phyloP scores from a whole-genome alignment of 768 basidiomycete genomes.

The Russula olivacea region DNA sequence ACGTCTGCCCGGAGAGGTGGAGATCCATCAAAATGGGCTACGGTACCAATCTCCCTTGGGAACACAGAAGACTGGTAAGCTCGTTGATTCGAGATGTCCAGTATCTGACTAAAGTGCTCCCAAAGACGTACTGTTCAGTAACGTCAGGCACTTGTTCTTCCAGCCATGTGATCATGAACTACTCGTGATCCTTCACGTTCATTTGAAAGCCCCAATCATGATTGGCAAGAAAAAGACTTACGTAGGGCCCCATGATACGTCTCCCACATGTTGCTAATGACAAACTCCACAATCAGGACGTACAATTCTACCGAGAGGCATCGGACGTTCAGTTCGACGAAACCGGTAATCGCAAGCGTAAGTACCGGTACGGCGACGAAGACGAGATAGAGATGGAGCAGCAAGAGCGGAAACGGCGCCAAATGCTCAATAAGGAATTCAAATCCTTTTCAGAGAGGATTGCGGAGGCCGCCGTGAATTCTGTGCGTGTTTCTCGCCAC shows the following conservation, averaged over 20 bases:
- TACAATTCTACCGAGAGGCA: constrained; percentile 98
- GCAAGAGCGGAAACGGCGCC: constrained; percentile 86
- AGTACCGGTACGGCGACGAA: constrained; percentile 95
- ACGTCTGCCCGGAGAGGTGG: constrained; percentile 92
- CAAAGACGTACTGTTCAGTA: constrained; percentile 88
- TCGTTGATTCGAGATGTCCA: neutral
- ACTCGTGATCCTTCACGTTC: constrained; percentile 88
- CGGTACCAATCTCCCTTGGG: constrained; percentile 84
- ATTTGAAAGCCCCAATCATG: constrained; percentile 94
- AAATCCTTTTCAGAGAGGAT: constrained; percentile 90
- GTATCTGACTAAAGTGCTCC: neutral
- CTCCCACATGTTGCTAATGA: constrained; percentile 11
- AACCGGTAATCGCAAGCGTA: constrained; percentile 97
- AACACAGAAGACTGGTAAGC: constrained; percentile 84
- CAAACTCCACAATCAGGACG: constrained; percentile 50
- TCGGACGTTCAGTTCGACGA: constrained; percentile 98
- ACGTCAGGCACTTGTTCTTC: constrained; percentile 98
- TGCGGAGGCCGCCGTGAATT: constrained; percentile 71
- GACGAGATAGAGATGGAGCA: constrained; percentile 99
- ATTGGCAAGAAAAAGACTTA: constrained; percentile 98
- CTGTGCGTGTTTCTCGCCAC: constrained; percentile 45
- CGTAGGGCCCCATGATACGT: constrained; percentile 40
- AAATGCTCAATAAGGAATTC: constrained; percentile 89
- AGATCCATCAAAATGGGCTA: constrained; percentile 96
- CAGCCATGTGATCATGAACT: constrained; percentile 97